Base-by-base conservation (phyloP, 306 rosid genomes). In the Pyrus pyrifolia region DNA sequence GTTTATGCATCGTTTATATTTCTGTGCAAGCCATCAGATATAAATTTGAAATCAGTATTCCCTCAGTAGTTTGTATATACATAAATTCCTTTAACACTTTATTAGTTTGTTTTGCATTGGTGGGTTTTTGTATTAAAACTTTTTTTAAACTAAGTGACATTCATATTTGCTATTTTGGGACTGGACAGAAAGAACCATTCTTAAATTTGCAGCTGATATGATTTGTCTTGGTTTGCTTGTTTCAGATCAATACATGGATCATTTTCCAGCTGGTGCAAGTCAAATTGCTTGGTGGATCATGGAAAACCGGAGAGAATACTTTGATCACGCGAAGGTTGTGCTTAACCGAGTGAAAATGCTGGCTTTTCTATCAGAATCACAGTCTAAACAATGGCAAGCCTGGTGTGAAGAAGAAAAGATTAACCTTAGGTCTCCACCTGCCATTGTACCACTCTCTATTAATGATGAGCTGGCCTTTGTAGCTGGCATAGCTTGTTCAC, bases 231-330 rank as follows among this genome's bases (percentile, higher is more conserved):
- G 51, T 77, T 73, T 27, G 44, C 38, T 81, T 23, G 3, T 69
- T 69, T 85, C 90, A 93, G 98, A 90, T 72, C 88, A 93, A 78
- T 93, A 86, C 70, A 86, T 93, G 79, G 90, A 83, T 53, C 88
- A 69, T 81, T 91, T 88, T 86, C 97, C 98, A 1, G 85, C 90
- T 82, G 91, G 91, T 67, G 97, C 89, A 49, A 93, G 87, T 81
- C 88, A 90, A 85, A 79, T 93, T 88, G 91, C 88, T 79, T 93
- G 98, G 98, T 93, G 98, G 98, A 88, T 93, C 60, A 91, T 93
- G 97, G 98, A 93, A 85, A 93, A 91, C 74, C 88, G 94, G 18
- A 72, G 88, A 77, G 98, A 93, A 88, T 93, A 91, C 76, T 93
- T 91, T 46, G 90, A 93, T 52, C 87, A 94, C 22, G 90, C 98